Conservation (phyloP, 2,329 filamentous ascomycete species). For the Xylaria sp. region DNA sequence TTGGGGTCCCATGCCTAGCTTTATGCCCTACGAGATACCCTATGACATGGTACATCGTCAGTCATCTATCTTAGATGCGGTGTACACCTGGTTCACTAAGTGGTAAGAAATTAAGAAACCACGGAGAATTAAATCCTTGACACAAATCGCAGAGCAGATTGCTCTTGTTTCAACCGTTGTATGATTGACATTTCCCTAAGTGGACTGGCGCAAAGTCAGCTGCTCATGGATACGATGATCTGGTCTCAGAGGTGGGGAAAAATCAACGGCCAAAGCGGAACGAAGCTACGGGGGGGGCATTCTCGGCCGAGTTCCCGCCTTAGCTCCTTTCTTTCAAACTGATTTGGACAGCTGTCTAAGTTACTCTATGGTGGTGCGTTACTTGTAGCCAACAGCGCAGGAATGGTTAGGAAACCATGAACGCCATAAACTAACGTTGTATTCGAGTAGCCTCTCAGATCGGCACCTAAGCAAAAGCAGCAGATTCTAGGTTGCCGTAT, state of each 20-base stretch:
- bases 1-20: no score
- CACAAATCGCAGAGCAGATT: neutral
- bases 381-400: no score
- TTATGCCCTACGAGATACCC: no score
- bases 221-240: neutral
- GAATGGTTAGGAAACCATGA: neutral
- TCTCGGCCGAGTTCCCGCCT: neutral
- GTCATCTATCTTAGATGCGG: neutral
- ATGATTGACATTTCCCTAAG: neutral
- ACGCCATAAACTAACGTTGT: neutral
- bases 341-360: neutral
- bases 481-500: neutral
- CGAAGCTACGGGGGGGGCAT: neutral
- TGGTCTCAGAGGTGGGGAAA: neutral
- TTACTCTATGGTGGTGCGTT: neutral
- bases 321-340: neutral
- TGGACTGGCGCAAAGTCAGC: slow-evolving; percentile 4
- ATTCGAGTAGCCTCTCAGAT: neutral
- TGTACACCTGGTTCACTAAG: neutral
- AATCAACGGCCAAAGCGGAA: neutral
- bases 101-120: neutral
- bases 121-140: neutral
- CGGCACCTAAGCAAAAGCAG: neutral
- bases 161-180: slow-evolving; percentile 2
- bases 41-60: no score